Base-by-base conservation (phyloP, 495 filamentous ascomycete genomes). In the Lepidopterella palustris region DNA sequence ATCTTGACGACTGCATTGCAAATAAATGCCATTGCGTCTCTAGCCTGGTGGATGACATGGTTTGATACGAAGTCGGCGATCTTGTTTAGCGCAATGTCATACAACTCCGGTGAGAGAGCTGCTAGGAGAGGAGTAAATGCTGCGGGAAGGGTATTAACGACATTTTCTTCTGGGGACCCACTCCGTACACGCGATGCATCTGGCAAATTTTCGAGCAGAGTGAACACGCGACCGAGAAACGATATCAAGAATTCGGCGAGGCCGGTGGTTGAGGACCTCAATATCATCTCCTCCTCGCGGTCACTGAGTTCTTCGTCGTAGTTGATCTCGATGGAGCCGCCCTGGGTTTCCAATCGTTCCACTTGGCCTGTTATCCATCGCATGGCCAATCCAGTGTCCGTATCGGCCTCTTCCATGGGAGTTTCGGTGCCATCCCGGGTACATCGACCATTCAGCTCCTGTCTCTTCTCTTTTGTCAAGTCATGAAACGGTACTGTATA, bases 1-100 rank as follows among this genome's bases (percentile, higher is more conserved):
- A 92, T 86, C 73, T 97, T 97, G 81, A 92, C 95, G 20, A 97
- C 77, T 0, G 87, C 86, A 70, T 96, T 97, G 79, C 90, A 95
- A 42, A 97, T 96, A 78, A 96, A 99, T 1, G 93, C 93, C 89
- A 97, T 96, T 18, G 95, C 93, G 78, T 99, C 93, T 60, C 93
- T 80, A 39, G 93, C 92, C 72, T 97, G 93, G 66, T 99, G 92
- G 23, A 97, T 92, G 39, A 97, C 95, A 77, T 99, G 95, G 62
- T 88, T 88, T 21, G 86, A 84, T n/a, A 97, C 87, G 68, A 97
- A 97, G 55, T 90, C 81, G 2, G 89, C 87, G 54, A 99, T 85
- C 74, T 97, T 97, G 50, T 92, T 84, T 54, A 97, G 73, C 5
- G 90, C 90, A 65, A 91, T 85, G 68, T 97, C 92, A 66, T 91